Percentiles rank a stretch among this genome's conserved stretches.
Evolutionary conservation across 345 rosid species (phyloP).

Genomic region (Orychophragmus violaceus): DNA sequence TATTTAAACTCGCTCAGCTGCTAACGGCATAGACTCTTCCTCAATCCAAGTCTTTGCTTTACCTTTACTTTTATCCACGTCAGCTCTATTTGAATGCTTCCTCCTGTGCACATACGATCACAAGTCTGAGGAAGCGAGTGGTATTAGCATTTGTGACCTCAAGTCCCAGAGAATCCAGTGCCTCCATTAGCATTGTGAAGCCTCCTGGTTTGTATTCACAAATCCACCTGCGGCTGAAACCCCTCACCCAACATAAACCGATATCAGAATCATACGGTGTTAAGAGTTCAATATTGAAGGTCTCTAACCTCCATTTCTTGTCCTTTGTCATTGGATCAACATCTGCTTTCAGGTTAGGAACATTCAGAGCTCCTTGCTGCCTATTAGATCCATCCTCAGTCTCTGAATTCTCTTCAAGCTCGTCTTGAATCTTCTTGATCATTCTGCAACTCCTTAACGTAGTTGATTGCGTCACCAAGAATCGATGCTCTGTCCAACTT

Average conservation of each 20-base stretch:
- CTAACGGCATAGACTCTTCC: too few species aligned
- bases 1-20: too few species aligned
- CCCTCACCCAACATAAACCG: slow-evolving; percentile 20
- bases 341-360: slow-evolving; percentile 34
- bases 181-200: slow-evolving; percentile 76
- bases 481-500: slow-evolving; percentile 90
- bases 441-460: slow-evolving; percentile 68
- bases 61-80: too few species aligned
- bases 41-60: too few species aligned
- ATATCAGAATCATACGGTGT: not conserved
- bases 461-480: slow-evolving; percentile 90
- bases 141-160: slow-evolving; percentile 83
- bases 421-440: slow-evolving; percentile 79
- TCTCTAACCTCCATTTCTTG: slow-evolving; percentile 87
- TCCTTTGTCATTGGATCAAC: slow-evolving; percentile 51
- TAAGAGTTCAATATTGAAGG: not conserved
- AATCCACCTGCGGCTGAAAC: slow-evolving; percentile 79
- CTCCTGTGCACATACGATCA: too few species aligned
- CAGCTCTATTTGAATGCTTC: too few species aligned
- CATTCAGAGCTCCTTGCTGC: slow-evolving; percentile 32
- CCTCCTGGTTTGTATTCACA: slow-evolving; percentile 86
- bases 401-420: slow-evolving; percentile 73
- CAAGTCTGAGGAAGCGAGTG: slow-evolving; percentile 66
- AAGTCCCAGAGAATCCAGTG: slow-evolving; percentile 69
- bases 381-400: slow-evolving; percentile 45